These are phyloP conservation scores for Plasmodium berghei DNA, from an alignment of 169 alveolate genomes.

Conservation along the genomic window DNA sequence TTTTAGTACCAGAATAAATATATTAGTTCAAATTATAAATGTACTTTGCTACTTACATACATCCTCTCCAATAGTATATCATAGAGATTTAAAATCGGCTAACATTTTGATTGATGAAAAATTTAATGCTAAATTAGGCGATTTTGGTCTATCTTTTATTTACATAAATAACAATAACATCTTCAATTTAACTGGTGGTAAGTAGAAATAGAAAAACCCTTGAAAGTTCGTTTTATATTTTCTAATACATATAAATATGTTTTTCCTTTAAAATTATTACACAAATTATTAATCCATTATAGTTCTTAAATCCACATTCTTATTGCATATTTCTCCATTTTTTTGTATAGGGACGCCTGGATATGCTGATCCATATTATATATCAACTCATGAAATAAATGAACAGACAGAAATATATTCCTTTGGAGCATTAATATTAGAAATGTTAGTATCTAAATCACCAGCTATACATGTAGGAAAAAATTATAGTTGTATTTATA, in stretches of 20 bases:
- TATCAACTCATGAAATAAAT: constrained; percentile 71
- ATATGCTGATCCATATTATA: constrained; percentile 71
- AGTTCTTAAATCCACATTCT: not conserved
- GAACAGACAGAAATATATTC: constrained; percentile 74
- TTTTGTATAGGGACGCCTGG: constrained; percentile 51
- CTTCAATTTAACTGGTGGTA: constrained; percentile 67
- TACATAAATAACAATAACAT: constrained; percentile 55
- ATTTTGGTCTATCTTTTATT: constrained; percentile 79
- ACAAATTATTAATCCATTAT: not conserved
- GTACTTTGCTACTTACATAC: constrained; percentile 66
- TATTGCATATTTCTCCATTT: not conserved
- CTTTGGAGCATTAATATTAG: constrained; percentile 62
- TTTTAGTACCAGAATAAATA: constrained; percentile 33
- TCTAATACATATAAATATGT: not conserved
- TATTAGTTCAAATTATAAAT: constrained; percentile 58
- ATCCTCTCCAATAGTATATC: constrained; percentile 76
- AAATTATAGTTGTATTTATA: constrained; percentile 48
- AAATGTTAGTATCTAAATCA: constrained; percentile 62
- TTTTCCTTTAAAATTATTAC: no score
- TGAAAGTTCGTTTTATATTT: not conserved
- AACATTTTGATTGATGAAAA: constrained; percentile 81
- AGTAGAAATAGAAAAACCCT: not conserved
- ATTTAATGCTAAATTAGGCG: constrained; percentile 81
- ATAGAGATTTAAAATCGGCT: constrained; percentile 82
- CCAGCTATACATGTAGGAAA: constrained; percentile 73